Percentiles rank a stretch among this genome's conserved stretches.
Evolutionary conservation across 2,329 filamentous ascomycete species (phyloP).

Genomic region (Penicillium paneum): DNA sequence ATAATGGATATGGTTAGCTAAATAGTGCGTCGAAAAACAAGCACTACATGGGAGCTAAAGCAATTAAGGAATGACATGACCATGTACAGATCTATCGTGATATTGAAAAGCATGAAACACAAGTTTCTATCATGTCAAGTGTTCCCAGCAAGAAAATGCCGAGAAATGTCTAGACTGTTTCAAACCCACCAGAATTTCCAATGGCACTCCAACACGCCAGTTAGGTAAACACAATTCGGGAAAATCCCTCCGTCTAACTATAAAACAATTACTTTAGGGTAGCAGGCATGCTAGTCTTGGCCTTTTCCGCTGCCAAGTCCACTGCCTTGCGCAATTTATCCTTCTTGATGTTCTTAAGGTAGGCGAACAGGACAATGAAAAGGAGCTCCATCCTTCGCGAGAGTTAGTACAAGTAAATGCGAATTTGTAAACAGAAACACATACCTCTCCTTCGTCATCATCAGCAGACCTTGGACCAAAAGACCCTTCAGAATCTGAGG

Average conservation of each 20-base stretch:
- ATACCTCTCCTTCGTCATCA: slow-evolving; percentile 98
- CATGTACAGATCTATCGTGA: slow-evolving; percentile 5
- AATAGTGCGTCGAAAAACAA: background rate
- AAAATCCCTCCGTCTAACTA: slow-evolving; percentile 10
- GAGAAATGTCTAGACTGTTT: slow-evolving; percentile 13
- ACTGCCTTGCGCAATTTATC: slow-evolving; percentile 68
- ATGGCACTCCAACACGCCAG: slow-evolving; percentile 16
- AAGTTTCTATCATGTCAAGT: slow-evolving; percentile 1
- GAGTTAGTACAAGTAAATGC: slow-evolving; percentile 10
- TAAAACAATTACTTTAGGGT: slow-evolving; percentile 44
- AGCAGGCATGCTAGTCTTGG: slow-evolving; percentile 52
- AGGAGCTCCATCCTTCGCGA: slow-evolving; percentile 71
- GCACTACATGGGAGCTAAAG: background rate
- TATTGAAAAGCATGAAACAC: background rate
- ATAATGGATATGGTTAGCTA: background rate
- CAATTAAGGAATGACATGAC: background rate
- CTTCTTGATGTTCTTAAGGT: slow-evolving; percentile 67
- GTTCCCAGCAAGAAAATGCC: background rate
- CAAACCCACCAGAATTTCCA: slow-evolving; percentile 5
- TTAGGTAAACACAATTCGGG: slow-evolving; percentile 11
- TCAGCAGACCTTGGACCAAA: slow-evolving; percentile 88
- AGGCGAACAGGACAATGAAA: slow-evolving; percentile 82
- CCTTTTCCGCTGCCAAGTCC: slow-evolving; percentile 60
- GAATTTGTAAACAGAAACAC: background rate
- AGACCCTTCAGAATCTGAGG: slow-evolving; percentile 92